Conservation (phyloP, 768 basidiomycete genomes). For the Boletus bicolor region DNA sequence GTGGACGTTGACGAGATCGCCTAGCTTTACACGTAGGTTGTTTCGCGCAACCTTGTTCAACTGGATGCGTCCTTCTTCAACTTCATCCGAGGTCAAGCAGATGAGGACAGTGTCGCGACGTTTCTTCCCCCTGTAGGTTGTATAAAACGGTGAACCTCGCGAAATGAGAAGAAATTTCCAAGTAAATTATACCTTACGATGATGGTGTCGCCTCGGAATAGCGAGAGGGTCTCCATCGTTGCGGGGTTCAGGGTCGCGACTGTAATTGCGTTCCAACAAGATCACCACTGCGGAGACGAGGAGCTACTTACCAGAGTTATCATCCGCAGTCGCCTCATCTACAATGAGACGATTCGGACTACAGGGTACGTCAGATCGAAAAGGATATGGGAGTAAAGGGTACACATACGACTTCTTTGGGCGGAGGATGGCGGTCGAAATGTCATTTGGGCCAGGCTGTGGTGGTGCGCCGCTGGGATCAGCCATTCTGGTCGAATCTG, state of each 20-base stretch:
- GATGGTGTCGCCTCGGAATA: slow-evolving; percentile 97
- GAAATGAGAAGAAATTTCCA: background rate
- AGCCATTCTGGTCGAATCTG: slow-evolving; percentile 42
- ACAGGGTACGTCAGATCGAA: slow-evolving; percentile 18
- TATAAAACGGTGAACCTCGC: slow-evolving; percentile 1
- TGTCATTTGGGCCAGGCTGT: slow-evolving; percentile 84
- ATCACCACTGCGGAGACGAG: slow-evolving; percentile 8
- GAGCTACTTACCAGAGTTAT: slow-evolving; percentile 78
- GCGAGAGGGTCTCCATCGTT: slow-evolving; percentile 90
- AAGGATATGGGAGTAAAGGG: slow-evolving; percentile 6
- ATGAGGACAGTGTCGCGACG: slow-evolving; percentile 97
- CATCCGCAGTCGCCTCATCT: slow-evolving; percentile 90
- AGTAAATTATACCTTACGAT: slow-evolving; percentile 70
- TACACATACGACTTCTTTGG: slow-evolving; percentile 93
- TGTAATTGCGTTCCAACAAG: slow-evolving; percentile 26
- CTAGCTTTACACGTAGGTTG: slow-evolving; percentile 96
- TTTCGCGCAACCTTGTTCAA: slow-evolving; percentile 99
- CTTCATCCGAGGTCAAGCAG: slow-evolving; percentile 91
- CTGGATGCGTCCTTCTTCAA: slow-evolving; percentile 97
- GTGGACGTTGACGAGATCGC: slow-evolving; percentile 94
- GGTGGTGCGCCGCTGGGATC: slow-evolving; percentile 83
- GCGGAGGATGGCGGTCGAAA: slow-evolving; percentile 91
- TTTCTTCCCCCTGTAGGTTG: slow-evolving; percentile 79
- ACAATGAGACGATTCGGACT: slow-evolving; percentile 98
- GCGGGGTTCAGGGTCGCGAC: slow-evolving; percentile 94